Conservation (phyloP, 164 flowering plant species). For the Vitis amurensis region DNA sequence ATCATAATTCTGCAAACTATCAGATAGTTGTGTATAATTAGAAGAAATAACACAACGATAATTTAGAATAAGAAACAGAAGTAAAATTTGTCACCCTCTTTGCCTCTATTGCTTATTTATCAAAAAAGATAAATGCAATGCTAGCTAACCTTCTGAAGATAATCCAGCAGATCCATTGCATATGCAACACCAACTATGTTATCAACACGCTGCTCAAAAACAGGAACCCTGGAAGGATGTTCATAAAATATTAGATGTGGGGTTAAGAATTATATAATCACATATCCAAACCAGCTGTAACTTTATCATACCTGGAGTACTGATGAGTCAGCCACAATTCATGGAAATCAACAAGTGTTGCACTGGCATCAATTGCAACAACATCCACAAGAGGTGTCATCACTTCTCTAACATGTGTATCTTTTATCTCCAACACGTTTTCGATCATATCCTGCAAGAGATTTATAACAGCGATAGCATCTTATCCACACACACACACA, state of each 20-base stretch:
- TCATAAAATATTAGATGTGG: slow-evolving; percentile 10
- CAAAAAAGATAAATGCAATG: background rate
- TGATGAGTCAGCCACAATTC: slow-evolving; percentile 89
- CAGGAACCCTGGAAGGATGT: slow-evolving; percentile 73
- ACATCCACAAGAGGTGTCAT: slow-evolving; percentile 99
- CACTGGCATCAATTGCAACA: slow-evolving; percentile 94
- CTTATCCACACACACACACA: background rate
- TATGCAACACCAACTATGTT: slow-evolving; percentile 98
- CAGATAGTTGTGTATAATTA: slow-evolving; percentile 32
- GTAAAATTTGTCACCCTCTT: background rate
- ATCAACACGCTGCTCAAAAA: slow-evolving; percentile 97
- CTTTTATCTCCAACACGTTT: slow-evolving; percentile 97
- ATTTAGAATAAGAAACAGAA: slow-evolving; percentile 3
- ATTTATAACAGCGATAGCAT: background rate
- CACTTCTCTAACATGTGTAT: slow-evolving; percentile 96
- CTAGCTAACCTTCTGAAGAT: slow-evolving; percentile 75
- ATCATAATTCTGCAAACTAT: slow-evolving; percentile 34
- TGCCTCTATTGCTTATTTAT: no score
- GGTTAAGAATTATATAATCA: background rate
- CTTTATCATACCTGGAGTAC: slow-evolving; percentile 71
- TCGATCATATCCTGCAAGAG: slow-evolving; percentile 95
- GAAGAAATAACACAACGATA: slow-evolving; percentile 13
- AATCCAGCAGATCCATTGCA: slow-evolving; percentile 96
- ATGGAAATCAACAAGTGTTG: slow-evolving; percentile 83
- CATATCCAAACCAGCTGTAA: background rate